phyloP scores from a whole-genome alignment of 208 protist species.

The Balamuthia mandrillaris region DNA sequence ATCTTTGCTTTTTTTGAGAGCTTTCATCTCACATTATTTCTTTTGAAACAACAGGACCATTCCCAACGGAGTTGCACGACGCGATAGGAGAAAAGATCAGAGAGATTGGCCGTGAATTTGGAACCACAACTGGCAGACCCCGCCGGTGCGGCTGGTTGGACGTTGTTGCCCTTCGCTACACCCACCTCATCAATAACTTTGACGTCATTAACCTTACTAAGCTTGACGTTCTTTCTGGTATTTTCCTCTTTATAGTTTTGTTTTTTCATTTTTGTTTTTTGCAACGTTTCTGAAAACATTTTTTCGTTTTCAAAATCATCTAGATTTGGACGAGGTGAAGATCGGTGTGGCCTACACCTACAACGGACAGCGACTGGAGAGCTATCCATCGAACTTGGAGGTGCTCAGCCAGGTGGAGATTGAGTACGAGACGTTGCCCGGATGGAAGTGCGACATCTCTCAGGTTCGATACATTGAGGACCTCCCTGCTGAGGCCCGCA shows the following conservation, averaged over 20 bases:
- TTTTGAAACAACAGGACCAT: slow-evolving; percentile 48
- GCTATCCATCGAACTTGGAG: slow-evolving; percentile 34
- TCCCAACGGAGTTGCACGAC: slow-evolving; percentile 62
- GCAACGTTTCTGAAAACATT: neutral
- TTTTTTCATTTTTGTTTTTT: neutral
- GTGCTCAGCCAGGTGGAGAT: slow-evolving; percentile 59
- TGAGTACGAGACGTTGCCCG: slow-evolving; percentile 65
- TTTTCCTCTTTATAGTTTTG: too few relatives aligned
- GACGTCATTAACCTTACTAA: slow-evolving; percentile 68
- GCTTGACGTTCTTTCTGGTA: slow-evolving; percentile 58
- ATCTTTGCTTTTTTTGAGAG: neutral
- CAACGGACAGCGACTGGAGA: neutral
- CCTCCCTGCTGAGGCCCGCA: slow-evolving; percentile 37
- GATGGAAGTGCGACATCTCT: slow-evolving; percentile 72
- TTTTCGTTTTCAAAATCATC: too few relatives aligned
- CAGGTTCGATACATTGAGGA: slow-evolving; percentile 16
- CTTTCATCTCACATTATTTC: neutral
- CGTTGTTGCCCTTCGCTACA: slow-evolving; percentile 66
- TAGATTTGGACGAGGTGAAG: slow-evolving; percentile 60
- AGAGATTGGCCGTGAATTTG: slow-evolving; percentile 70
- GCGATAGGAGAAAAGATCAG: slow-evolving; percentile 32
- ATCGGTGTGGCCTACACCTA: slow-evolving; percentile 57
- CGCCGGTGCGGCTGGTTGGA: slow-evolving; percentile 77
- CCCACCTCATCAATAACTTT: slow-evolving; percentile 67
- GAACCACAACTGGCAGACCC: slow-evolving; percentile 74